Conservation (phyloP, 176 grass and related monocot genomes). For the Oryza coarctata region DNA sequence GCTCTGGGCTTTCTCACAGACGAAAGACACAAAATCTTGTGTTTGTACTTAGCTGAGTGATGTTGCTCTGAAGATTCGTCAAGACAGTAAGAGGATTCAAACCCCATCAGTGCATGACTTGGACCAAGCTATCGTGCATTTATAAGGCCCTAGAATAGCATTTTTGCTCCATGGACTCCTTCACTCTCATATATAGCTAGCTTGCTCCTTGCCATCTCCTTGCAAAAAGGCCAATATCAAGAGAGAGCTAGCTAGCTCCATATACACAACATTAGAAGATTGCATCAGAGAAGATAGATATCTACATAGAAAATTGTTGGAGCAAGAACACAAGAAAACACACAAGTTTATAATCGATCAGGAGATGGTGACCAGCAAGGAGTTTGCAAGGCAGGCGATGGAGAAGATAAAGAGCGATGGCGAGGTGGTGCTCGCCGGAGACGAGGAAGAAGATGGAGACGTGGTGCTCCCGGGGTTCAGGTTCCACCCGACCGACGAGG, state of each 20-base stretch:
- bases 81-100: constrained; percentile 45
- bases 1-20: not conserved
- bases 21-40: not conserved
- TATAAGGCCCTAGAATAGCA: not conserved
- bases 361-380: constrained; percentile 27
- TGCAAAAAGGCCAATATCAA: not conserved
- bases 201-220: constrained; percentile 6
- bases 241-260: not conserved
- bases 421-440: constrained; percentile 26
- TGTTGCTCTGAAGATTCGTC: constrained; percentile 34
- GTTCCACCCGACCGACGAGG: constrained; percentile 94
- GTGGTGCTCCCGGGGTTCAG: constrained; percentile 78
- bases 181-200: not conserved
- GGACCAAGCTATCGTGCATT: constrained; percentile 28
- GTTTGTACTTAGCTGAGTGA: not conserved
- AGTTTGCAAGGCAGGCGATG: constrained; percentile 1
- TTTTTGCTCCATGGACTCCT: not conserved
- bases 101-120: constrained; percentile 37
- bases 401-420: constrained; percentile 38
- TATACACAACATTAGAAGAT: not conserved
- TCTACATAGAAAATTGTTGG: not conserved
- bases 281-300: constrained; percentile 13
- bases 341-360: not conserved
- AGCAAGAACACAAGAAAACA: not conserved
- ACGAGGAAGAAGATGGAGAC: constrained; percentile 50